These are phyloP conservation scores for Colletotrichum lupini DNA, from an alignment of 2,329 filamentous ascomycete genomes.

Conservation along the genomic window DNA sequence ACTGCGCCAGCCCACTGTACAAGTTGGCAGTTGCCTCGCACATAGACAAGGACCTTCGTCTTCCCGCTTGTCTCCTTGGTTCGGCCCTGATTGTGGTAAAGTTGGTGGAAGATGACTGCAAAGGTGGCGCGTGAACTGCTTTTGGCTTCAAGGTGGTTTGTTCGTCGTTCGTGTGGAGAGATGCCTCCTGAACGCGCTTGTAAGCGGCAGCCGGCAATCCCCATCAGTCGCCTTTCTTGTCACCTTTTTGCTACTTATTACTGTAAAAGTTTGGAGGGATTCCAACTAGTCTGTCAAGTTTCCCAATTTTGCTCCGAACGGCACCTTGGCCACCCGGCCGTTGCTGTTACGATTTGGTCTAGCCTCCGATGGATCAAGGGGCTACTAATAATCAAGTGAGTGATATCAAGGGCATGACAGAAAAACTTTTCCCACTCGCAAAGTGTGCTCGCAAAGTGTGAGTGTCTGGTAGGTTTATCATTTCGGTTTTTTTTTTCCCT, in stretches of 20 bases:
- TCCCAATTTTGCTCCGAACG: background rate
- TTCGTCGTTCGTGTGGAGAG: constrained; percentile 3
- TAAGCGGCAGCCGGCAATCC: constrained; percentile 1
- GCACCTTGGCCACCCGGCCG: background rate
- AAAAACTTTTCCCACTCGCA: background rate
- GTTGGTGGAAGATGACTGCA: background rate
- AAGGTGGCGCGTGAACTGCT: constrained; percentile 10
- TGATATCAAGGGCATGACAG: background rate
- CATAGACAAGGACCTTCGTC: background rate
- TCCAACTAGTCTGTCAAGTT: background rate
- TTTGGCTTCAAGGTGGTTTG: background rate
- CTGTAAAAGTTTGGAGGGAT: background rate
- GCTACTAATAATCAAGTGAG: background rate
- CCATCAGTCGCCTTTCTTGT: background rate
- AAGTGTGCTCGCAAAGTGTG: too few relatives aligned
- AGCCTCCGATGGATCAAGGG: background rate
- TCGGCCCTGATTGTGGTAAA: background rate
- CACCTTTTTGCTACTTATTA: background rate
- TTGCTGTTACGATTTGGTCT: constrained; percentile 2
- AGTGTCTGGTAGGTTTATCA: background rate
- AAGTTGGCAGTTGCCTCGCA: background rate
- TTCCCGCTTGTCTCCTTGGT: background rate
- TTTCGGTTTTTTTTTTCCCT: background rate
- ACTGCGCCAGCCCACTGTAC: background rate
- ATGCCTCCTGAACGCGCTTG: constrained; percentile 13